Evolutionary conservation across 1,284 basidiomycete genomes (phyloP), one percentile per base, ranked within the genome.

Genomic region (Clitocybe nebularis): DNA sequence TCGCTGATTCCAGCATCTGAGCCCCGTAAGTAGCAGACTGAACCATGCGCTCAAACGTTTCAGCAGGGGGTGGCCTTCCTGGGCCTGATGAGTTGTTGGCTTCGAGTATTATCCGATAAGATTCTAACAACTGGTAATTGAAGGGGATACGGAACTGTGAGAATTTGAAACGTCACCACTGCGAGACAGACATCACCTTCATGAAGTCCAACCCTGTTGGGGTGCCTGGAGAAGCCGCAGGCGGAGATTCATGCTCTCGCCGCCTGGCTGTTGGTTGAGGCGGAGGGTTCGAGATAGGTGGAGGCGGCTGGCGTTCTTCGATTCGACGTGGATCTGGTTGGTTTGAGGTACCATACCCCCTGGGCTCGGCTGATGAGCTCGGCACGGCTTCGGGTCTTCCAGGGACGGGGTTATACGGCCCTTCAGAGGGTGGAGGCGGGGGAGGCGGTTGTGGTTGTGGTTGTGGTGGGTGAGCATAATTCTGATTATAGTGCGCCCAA

Each of bases 1-100:
- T 26, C 13, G 44, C 39, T 35, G 50, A n/a, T 19, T 58, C 54
- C 11, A 58, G 38, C 22, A 51, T 44, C 25, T 48, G 48, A 9
- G 41, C 44, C 13, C 78, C 79, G 46, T 72, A 69, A 34, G 64
- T 67, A 14, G 84, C 62, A 28, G 61, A 64, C 44, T 70, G 62
- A 28, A 71, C 39, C 66, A 74, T 68, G 24, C 64, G 58, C 14
- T 69, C 66, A 40, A 72, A 49, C 28, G 57, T 50, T 23, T 66
- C 61, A 7, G 55, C 41, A 1, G 32, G 20, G 34, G 43, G 44
- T 10, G 43, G 39, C 13, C 36, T 30, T 8, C 41, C 21, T 16
- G 43, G 30, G 26, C 28, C 26, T 7, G 25, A 32, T n/a, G 35
- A 3, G 41, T 25, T 32, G 17, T 39, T 28, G n/a, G 34, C 35